Evolutionary conservation across 1,139 yeast species (phyloP).

Genomic region (Yamadazyma sp.): DNA sequence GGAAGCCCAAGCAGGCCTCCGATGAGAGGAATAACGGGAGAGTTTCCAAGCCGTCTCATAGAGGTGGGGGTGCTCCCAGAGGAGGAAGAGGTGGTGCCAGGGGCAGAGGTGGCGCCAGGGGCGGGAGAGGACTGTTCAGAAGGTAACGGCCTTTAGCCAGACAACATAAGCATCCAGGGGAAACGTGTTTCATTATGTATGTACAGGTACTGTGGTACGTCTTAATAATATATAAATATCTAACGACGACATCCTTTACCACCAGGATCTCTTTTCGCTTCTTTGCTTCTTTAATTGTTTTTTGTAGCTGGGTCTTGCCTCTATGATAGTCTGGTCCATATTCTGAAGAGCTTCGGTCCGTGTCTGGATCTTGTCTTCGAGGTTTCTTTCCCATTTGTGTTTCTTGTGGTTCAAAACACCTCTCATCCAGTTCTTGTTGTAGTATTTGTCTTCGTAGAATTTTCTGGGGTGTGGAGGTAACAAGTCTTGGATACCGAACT

Average conservation of each 20-base stretch:
- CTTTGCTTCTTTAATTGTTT: constrained; percentile 56
- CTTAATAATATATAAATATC: neutral
- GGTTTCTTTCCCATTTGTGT: constrained; percentile 74
- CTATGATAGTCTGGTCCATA: constrained; percentile 71
- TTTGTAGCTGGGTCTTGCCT: constrained; percentile 62
- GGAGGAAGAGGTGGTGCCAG: neutral
- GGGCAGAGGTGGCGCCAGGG: neutral
- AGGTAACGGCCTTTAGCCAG: neutral
- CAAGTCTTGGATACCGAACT: constrained; percentile 76
- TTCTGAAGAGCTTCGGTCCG: constrained; percentile 66
- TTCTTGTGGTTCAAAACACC: constrained; percentile 83
- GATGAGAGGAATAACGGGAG: constrained; percentile 1
- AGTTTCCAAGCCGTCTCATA: constrained; percentile 1
- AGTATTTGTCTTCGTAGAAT: constrained; percentile 79
- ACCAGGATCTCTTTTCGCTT: constrained; percentile 50
- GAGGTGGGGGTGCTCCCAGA: constrained; percentile 2
- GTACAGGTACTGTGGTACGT: constrained; percentile 1
- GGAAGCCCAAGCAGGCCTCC: constrained; percentile 3
- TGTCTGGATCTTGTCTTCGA: constrained; percentile 58
- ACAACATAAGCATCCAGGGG: too few relatives aligned
- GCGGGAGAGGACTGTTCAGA: constrained; percentile 2
- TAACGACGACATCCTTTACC: constrained; percentile 14
- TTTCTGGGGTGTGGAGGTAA: constrained; percentile 75
- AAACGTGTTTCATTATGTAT: neutral
- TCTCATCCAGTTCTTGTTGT: constrained; percentile 66